A percentile compares a stretch with the other conserved stretches of the same genome.
phyloP scores from a whole-genome alignment of 108 stramenopile genomes.

The Schizochytrium sp. region DNA sequence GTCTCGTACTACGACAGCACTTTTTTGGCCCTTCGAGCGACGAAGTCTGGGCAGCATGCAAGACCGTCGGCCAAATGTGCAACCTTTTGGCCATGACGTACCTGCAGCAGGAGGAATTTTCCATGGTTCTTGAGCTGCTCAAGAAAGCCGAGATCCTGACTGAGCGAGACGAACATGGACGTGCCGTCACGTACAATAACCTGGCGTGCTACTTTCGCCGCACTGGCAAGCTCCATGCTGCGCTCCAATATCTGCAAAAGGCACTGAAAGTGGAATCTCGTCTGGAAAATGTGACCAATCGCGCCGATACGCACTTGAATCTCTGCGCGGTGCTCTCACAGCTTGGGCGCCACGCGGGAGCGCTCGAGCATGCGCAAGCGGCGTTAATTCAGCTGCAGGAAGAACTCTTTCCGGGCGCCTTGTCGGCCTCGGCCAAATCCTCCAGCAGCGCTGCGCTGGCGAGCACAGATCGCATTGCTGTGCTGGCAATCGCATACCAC shows the following conservation, averaged over 20 bases:
- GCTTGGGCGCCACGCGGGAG: conserved; percentile 28
- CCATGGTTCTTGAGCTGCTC: conserved; percentile 57
- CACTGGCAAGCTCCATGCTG: conserved; percentile 51
- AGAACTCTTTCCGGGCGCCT: conserved; percentile 18
- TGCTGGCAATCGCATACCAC: conserved; percentile 57
- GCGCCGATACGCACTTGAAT: conserved; percentile 61
- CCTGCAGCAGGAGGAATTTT: conserved; percentile 54
- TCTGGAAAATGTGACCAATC: conserved; percentile 44
- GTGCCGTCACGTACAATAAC: conserved; percentile 58
- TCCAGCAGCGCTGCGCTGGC: neutral
- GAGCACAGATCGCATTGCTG: conserved; percentile 33
- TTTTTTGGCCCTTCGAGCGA: conserved; percentile 56
- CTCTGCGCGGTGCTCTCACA: conserved; percentile 57
- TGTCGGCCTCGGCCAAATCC: conserved; percentile 13
- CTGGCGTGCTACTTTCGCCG: conserved; percentile 58
- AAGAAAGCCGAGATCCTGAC: conserved; percentile 61
- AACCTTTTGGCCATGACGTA: conserved; percentile 63
- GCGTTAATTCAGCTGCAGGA: conserved; percentile 52
- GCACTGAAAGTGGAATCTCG: conserved; percentile 54
- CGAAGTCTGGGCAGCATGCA: conserved; percentile 56
- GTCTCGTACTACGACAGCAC: conserved; percentile 55
- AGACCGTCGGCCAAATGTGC: conserved; percentile 61
- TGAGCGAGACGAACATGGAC: conserved; percentile 45
- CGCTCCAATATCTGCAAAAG: conserved; percentile 54
- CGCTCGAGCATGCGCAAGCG: conserved; percentile 52